Conservation (phyloP, 345 rosid genomes). For the Ailanthus altissimus region DNA sequence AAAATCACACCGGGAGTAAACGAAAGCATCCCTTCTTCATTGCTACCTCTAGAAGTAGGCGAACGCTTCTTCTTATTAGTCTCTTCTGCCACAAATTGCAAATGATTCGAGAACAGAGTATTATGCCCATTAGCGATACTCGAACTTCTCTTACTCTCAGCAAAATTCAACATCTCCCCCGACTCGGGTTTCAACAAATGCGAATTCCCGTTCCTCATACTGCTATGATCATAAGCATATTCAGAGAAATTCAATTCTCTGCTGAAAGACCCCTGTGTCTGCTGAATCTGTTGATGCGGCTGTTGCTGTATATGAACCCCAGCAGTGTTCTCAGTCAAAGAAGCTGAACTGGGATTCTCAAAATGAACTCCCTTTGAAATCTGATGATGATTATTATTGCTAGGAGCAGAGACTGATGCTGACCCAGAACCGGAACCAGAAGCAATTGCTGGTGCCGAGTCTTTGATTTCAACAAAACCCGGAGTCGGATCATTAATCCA, state of each 20-base stretch:
- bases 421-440: constrained; percentile 18
- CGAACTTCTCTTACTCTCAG: constrained; percentile 65
- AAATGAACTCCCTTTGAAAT: constrained; percentile 40
- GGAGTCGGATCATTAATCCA: constrained; percentile 73
- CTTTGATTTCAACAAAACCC: constrained; percentile 41
- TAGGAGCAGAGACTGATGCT: constrained; percentile 22
- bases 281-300: constrained; percentile 33
- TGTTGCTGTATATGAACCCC: constrained; percentile 33
- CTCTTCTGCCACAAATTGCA: constrained; percentile 51
- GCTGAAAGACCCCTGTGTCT: constrained; percentile 42
- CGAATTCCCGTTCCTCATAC: constrained; percentile 48
- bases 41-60: constrained; percentile 60
- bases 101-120: constrained; percentile 48
- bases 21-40: constrained; percentile 84
- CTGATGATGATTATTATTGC: constrained; percentile 27
- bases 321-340: constrained; percentile 47
- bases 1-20: constrained; percentile 70
- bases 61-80: constrained; percentile 66
- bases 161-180: constrained; percentile 76
- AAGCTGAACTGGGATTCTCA: constrained; percentile 51
- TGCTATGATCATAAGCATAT: constrained; percentile 46
- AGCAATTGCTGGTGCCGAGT: constrained; percentile 11
- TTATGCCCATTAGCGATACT: constrained; percentile 41
- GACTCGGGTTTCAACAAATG: constrained; percentile 64
- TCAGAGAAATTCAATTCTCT: constrained; percentile 76